Percentiles rank a stretch among this genome's conserved stretches.
Evolutionary conservation across 306 rosid genomes (phyloP).

Genomic region (Prunus campanulata): DNA sequence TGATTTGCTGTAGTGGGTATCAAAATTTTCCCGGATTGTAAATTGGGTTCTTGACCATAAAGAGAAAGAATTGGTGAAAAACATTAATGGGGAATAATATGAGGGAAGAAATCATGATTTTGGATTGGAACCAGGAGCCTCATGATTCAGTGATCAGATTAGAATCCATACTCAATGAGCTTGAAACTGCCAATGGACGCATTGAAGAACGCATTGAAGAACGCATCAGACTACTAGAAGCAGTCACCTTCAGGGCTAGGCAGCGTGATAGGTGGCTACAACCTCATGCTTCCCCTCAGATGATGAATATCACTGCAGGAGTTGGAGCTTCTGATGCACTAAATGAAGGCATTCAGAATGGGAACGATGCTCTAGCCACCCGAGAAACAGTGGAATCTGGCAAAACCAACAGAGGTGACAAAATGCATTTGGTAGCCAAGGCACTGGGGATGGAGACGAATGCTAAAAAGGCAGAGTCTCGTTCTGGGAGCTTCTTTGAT

Average conservation of each 20-base stretch:
- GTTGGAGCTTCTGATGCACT: slow-evolving; percentile 14
- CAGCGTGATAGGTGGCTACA: slow-evolving; percentile 44
- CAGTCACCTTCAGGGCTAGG: slow-evolving; percentile 44
- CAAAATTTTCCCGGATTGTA: neutral
- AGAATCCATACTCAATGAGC: slow-evolving; percentile 51
- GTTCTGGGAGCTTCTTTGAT: slow-evolving; percentile 45
- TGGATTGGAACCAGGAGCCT: slow-evolving; percentile 56
- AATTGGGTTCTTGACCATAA: neutral
- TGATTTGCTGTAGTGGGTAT: neutral
- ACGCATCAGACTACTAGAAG: slow-evolving; percentile 57
- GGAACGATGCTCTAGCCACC: slow-evolving; percentile 16
- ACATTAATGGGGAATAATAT: slow-evolving; percentile 26
- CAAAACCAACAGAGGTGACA: slow-evolving; percentile 25
- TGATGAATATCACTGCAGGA: slow-evolving; percentile 23
- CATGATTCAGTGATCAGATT: slow-evolving; percentile 37
- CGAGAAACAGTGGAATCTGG: slow-evolving; percentile 11
- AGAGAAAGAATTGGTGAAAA: neutral
- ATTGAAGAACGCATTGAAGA: slow-evolving; percentile 69
- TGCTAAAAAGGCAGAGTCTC: slow-evolving; percentile 17
- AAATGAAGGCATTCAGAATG: slow-evolving; percentile 7
- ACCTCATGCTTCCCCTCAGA: slow-evolving; percentile 25
- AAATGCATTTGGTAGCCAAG: slow-evolving; percentile 42
- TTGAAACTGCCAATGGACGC: slow-evolving; percentile 50
- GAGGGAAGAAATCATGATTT: slow-evolving; percentile 41
- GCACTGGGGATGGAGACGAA: slow-evolving; percentile 49